Evolutionary conservation across 192 early-diverging fungal genomes (phyloP).

Genomic region (Piromyces sp.): DNA sequence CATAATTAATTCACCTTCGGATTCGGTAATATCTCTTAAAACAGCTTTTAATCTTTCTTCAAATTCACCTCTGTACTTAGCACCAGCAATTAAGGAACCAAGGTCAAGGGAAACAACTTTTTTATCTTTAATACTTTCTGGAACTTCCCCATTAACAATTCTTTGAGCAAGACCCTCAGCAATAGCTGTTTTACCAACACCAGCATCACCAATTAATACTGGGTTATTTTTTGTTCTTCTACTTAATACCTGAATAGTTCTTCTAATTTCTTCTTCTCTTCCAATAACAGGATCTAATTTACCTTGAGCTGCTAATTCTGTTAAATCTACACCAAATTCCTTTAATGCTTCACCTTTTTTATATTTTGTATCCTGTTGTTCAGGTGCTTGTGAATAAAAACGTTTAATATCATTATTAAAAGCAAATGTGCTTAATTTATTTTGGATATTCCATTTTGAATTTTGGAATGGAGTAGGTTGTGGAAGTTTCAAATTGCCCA

Average conservation of each 20-base stretch:
- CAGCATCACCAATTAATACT: slow-evolving; percentile 57
- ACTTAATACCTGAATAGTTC: slow-evolving; percentile 47
- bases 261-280: slow-evolving; percentile 56
- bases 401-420: not conserved
- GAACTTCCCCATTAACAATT: slow-evolving; percentile 55
- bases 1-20: slow-evolving; percentile 54
- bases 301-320: slow-evolving; percentile 49
- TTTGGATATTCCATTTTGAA: not conserved
- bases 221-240: slow-evolving; percentile 63
- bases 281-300: slow-evolving; percentile 72
- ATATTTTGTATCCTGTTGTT: not conserved
- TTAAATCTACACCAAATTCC: slow-evolving; percentile 53
- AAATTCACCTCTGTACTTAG: slow-evolving; percentile 54
- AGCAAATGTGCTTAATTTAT: not conserved
- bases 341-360: slow-evolving; percentile 19
- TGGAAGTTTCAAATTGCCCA: not conserved
- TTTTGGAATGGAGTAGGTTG: not conserved
- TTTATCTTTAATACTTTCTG: slow-evolving; percentile 60
- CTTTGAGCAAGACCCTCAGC: slow-evolving; percentile 63
- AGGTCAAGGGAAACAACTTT: slow-evolving; percentile 53
- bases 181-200: slow-evolving; percentile 68
- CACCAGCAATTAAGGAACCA: slow-evolving; percentile 30
- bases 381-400: not conserved
- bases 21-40: slow-evolving; percentile 47
- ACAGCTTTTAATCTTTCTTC: slow-evolving; percentile 63